phyloP scores from a whole-genome alignment of 1,284 basidiomycete species.

The Crepidotus sp. region DNA sequence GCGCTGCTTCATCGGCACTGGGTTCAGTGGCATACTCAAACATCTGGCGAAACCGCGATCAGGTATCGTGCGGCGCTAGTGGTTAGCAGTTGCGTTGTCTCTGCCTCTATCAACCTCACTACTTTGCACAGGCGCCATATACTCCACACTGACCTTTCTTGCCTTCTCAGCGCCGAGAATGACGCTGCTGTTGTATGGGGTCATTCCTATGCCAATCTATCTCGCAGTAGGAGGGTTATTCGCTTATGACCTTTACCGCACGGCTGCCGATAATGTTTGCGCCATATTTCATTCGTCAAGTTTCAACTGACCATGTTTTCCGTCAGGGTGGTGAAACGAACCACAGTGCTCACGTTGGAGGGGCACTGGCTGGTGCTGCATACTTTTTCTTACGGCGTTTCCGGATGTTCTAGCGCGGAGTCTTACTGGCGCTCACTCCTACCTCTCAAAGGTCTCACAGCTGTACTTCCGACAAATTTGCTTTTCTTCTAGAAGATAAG shows the following conservation, averaged over 20 bases:
- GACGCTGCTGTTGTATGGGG: constrained; percentile 72
- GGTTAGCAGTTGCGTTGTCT: constrained; percentile 33
- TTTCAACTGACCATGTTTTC: not conserved
- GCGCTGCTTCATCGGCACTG: constrained; percentile 55
- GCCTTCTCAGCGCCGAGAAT: constrained; percentile 63
- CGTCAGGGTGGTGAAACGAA: constrained; percentile 44
- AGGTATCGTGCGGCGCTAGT: constrained; percentile 62
- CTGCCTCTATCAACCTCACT: not conserved
- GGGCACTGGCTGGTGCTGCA: constrained; percentile 59
- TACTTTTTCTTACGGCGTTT: constrained; percentile 42
- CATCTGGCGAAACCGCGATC: constrained; percentile 30
- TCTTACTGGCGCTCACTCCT: not conserved
- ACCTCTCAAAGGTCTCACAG: not conserved
- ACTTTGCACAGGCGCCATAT: constrained; percentile 54
- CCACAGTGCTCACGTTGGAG: constrained; percentile 75
- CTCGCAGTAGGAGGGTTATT: constrained; percentile 67
- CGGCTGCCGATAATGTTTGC: constrained; percentile 31
- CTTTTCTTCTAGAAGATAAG: no score
- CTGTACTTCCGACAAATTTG: not conserved
- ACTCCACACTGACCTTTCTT: constrained; percentile 62
- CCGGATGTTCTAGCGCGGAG: constrained; percentile 24
- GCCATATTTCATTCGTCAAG: not conserved
- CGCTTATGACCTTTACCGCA: constrained; percentile 57
- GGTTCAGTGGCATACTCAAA: constrained; percentile 53
- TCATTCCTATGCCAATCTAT: constrained; percentile 84